These are phyloP conservation scores for Lizanozyma gosingica DNA, from an alignment of 1,139 yeast species.

Conservation along the genomic window DNA sequence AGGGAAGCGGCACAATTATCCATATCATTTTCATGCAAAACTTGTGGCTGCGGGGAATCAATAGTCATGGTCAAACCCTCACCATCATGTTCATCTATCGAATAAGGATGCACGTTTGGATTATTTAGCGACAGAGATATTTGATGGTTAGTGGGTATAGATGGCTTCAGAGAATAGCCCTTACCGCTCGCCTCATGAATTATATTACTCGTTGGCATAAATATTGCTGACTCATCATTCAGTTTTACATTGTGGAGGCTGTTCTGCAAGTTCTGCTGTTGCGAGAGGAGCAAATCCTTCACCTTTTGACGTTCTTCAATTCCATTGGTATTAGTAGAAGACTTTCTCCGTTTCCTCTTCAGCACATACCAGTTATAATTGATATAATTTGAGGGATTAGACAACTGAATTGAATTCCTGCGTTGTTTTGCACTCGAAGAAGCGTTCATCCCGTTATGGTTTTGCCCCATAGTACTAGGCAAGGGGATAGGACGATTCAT, in stretches of 20 bases:
- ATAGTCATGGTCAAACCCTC: not conserved
- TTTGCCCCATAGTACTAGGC: not conserved
- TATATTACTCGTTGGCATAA: not conserved
- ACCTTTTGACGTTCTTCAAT: not conserved
- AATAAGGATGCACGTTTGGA: not conserved
- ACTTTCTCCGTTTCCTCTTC: constrained; percentile 10
- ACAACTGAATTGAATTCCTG: constrained; percentile 17
- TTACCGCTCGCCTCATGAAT: not conserved
- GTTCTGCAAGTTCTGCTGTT: not conserved
- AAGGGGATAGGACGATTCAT: constrained; percentile 1
- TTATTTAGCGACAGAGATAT: not conserved
- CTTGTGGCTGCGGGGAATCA: not conserved
- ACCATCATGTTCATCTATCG: not conserved
- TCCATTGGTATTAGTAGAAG: constrained; percentile 1
- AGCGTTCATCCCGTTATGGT: constrained; percentile 1
- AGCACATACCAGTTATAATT: constrained; percentile 4
- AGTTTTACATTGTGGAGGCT: not conserved
- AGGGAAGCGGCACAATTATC: not conserved
- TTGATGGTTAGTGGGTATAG: not conserved
- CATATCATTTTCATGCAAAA: not conserved
- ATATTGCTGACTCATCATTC: not conserved
- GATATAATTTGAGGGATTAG: constrained; percentile 5
- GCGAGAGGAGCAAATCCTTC: not conserved
- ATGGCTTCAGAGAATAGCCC: not conserved
- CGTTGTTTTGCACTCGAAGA: constrained; percentile 10